These are phyloP conservation scores for Candida neerlandica DNA, from an alignment of 1,139 yeast species.

Conservation along the genomic window DNA sequence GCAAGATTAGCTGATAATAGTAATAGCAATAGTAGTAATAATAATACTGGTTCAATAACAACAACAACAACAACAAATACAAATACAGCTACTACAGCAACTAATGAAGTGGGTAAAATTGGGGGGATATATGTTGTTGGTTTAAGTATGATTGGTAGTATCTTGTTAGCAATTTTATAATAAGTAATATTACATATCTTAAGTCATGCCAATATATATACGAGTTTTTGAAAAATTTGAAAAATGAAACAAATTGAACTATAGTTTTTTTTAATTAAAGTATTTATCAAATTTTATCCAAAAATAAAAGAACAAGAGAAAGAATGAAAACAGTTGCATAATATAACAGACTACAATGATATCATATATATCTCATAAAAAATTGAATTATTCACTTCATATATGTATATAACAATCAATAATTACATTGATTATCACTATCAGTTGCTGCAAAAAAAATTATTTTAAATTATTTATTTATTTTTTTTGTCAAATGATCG, in stretches of 20 bases:
- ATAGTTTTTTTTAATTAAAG: neutral
- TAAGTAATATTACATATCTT: too few relatives aligned
- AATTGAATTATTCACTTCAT: too few relatives aligned
- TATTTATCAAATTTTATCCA: neutral
- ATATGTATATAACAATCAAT: too few relatives aligned
- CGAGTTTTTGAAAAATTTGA: too few relatives aligned
- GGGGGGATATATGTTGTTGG: neutral
- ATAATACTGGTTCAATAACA: neutral
- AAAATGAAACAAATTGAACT: neutral
- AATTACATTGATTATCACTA: too few relatives aligned
- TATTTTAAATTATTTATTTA: too few relatives aligned
- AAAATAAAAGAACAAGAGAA: neutral
- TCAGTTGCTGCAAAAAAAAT: neutral
- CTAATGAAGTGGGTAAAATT: neutral
- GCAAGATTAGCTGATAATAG: slow-evolving; percentile 20
- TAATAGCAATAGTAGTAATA: slow-evolving; percentile 9
- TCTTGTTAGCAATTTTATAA: neutral
- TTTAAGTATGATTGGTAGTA: neutral
- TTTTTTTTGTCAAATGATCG: too few relatives aligned
- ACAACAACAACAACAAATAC: neutral
- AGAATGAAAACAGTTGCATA: too few relatives aligned
- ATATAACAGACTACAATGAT: too few relatives aligned
- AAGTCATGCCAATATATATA: too few relatives aligned
- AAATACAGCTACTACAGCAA: neutral
- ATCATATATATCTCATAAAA: too few relatives aligned